phyloP scores from a whole-genome alignment of 2,329 filamentous ascomycete species.

The Microdochium bolleyi region DNA sequence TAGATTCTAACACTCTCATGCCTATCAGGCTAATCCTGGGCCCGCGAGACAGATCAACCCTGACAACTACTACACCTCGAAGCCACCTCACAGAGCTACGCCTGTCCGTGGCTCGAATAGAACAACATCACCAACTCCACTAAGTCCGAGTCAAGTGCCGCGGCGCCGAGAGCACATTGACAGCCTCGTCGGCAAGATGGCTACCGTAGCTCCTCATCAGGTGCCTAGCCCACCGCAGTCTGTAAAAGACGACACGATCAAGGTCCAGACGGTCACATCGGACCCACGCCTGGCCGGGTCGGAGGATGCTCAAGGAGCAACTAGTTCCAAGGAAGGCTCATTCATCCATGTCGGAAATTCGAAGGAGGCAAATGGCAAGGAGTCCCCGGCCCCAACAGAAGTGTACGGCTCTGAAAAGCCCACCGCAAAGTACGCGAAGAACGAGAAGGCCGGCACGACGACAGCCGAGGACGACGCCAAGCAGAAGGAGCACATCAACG shows the following conservation, averaged over 20 bases:
- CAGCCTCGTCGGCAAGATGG: neutral
- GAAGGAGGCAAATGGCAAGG: neutral
- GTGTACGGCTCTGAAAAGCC: neutral
- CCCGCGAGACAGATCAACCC: neutral
- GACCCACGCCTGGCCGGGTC: neutral
- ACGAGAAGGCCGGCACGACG: neutral
- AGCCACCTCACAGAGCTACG: neutral
- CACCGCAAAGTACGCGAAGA: neutral
- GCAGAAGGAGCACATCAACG: constrained; percentile 8
- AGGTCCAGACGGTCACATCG: neutral
- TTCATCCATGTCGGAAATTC: neutral
- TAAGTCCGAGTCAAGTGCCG: neutral
- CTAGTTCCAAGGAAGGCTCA: neutral
- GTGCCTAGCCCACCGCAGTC: neutral
- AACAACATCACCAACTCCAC: neutral
- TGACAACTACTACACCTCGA: neutral
- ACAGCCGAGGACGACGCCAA: constrained; percentile 1
- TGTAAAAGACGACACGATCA: neutral
- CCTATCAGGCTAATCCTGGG: neutral
- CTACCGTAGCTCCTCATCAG: neutral
- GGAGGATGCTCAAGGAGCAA: neutral
- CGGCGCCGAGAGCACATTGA: neutral
- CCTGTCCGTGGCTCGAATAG: neutral
- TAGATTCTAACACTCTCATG: neutral
- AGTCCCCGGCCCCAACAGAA: neutral